A percentile compares a stretch with the other conserved stretches of the same genome.
Conservation (phyloP, 441 rosid genomes). For the Aleurites moluccanus region DNA sequence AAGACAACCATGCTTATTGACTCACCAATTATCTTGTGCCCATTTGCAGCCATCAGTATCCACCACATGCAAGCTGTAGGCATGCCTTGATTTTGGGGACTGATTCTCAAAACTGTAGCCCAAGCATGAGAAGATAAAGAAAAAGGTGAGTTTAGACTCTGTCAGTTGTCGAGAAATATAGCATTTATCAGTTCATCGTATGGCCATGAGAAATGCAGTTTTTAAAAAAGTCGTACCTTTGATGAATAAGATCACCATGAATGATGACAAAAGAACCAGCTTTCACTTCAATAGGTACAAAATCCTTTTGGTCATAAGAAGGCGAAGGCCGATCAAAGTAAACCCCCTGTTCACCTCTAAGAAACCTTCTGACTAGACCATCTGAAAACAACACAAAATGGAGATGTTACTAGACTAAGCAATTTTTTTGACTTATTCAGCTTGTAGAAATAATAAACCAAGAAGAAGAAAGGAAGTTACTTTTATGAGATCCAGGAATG, state of each 20-base stretch:
- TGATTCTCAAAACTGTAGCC: conserved; percentile 74
- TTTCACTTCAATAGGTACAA: conserved; percentile 84
- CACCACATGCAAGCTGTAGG: conserved; percentile 87
- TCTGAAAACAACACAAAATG: conserved; percentile 39
- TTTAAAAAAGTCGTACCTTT: conserved; percentile 58
- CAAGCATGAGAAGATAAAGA: conserved; percentile 22
- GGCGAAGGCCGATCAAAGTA: conserved; percentile 78
- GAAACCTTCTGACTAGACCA: conserved; percentile 86
- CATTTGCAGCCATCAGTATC: conserved; percentile 96
- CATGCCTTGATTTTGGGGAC: conserved; percentile 90
- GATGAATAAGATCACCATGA: conserved; percentile 92
- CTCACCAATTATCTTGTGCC: conserved; percentile 85
- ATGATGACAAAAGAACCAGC: conserved; percentile 86
- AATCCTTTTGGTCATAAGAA: conserved; percentile 71
- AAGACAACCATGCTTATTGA: not conserved
- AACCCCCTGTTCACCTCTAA: conserved; percentile 79
- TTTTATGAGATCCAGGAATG: conserved; percentile 92
- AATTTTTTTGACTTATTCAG: conserved; percentile 10
- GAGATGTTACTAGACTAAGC: conserved; percentile 4
- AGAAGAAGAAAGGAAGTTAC: conserved; percentile 31
- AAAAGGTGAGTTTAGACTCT: not conserved
- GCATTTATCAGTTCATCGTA: not conserved
- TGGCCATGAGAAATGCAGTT: not conserved
- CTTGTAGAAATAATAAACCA: conserved; percentile 3
- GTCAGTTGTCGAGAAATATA: not conserved